Base-by-base conservation (phyloP, 176 grass and related monocot genomes). In the Poa pratensis region DNA sequence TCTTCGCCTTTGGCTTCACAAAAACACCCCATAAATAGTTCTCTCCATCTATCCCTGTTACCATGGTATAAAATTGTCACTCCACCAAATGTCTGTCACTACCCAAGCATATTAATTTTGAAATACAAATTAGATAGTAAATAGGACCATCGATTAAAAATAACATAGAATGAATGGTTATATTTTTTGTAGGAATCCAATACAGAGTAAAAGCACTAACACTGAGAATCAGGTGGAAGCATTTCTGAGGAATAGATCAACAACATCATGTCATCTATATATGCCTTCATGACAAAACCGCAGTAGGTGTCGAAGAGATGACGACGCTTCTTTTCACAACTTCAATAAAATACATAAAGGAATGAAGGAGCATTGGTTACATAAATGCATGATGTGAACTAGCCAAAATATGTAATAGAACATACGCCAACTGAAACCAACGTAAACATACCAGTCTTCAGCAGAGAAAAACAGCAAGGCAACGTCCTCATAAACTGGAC, bases 231-330 rank as follows among this genome's bases (percentile, higher is more conserved):
- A 46, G 66, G 18, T 13, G 81, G 81, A 74, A 88, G 81, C 45
- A 88, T 54, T 78, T 84, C 75, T 1, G 81, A 84, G n/a, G 81
- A 84, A 79, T 79, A 88, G 79, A 88, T 73, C 43, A 88, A 18
- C 43, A 88, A 73, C 45, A 84, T 84, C 53, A 79, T 65, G 18
- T 28, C 23, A 60, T 79, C 6, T 2, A 88, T 88, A 79, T 65
- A 43, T 62, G 87, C 23, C 58, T 76, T 84, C 82, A 88, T 52
- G 28, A 88, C 87, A 79, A 65, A 88, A 65, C 71, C 51, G 42
- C n/a, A 27, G 19, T 9, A 50, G 3, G 1, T 46, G 58, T 88
- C 52, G 3, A 88, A 62, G 32, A 72, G 15, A 62, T n/a, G 3
- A 27, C 6, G 20, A 35, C 66, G 68, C n/a, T 48, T 63, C n/a